phyloP scores from a whole-genome alignment of 2,329 filamentous ascomycete species.

The Colletotrichum euphorbiae region DNA sequence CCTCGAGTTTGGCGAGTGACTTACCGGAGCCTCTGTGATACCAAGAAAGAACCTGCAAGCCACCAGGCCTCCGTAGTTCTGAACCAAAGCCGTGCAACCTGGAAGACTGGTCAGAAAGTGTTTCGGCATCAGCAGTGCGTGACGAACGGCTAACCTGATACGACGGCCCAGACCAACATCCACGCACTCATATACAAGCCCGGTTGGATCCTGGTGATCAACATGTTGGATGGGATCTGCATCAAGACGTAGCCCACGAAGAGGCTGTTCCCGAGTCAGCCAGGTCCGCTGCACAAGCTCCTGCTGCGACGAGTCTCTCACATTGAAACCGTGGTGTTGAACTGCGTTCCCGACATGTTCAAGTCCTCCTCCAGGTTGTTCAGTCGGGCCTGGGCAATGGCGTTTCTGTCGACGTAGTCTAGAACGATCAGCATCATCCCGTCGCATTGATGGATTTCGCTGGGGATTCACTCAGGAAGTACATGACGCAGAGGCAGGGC shows the following conservation, averaged over 20 bases:
- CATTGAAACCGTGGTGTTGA: constrained; percentile 53
- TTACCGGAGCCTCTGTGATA: constrained; percentile 52
- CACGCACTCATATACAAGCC: constrained; percentile 56
- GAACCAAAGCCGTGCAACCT: constrained; percentile 52
- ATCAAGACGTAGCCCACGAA: constrained; percentile 56
- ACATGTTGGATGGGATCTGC: constrained; percentile 56
- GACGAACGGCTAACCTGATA: constrained; percentile 45
- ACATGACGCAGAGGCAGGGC: constrained; percentile 56
- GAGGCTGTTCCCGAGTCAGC: constrained; percentile 43
- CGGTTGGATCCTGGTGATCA: constrained; percentile 55
- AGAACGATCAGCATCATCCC: not conserved
- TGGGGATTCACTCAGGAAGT: constrained; percentile 52
- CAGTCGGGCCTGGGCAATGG: constrained; percentile 59
- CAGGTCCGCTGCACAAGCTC: not conserved
- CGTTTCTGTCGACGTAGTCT: constrained; percentile 58
- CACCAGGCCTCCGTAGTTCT: constrained; percentile 50
- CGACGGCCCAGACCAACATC: constrained; percentile 56
- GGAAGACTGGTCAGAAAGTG: not conserved
- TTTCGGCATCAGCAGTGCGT: rapidly evolving
- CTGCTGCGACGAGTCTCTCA: constrained; percentile 33
- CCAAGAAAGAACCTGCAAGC: constrained; percentile 54
- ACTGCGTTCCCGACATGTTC: constrained; percentile 52
- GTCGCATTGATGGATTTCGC: not conserved
- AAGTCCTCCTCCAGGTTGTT: constrained; percentile 56
- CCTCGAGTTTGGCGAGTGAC: not conserved